Conservation (phyloP, 768 basidiomycete genomes). For the Boletellus sp. region DNA sequence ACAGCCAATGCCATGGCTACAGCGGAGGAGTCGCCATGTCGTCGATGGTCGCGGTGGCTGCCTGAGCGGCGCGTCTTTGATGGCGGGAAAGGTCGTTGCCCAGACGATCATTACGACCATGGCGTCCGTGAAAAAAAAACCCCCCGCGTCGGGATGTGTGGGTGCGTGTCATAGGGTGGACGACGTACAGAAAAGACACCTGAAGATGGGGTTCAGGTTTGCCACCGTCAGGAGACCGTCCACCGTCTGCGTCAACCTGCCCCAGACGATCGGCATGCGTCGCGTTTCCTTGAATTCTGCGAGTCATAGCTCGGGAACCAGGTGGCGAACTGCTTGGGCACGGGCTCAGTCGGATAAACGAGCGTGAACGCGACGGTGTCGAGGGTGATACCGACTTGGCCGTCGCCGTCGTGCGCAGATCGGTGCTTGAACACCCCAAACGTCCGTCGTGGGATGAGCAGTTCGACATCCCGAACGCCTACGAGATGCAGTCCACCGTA, state of each 20-base stretch:
- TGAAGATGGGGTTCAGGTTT: constrained; percentile 27
- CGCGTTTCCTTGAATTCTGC: no score
- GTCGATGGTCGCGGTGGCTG: constrained; percentile 6
- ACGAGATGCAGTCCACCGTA: no score
- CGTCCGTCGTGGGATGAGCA: constrained; percentile 23
- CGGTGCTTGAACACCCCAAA: constrained; percentile 30
- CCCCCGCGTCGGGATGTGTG: no score
- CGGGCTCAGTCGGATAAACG: constrained; percentile 29
- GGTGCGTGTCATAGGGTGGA: no score
- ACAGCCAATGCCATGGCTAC: constrained; percentile 45
- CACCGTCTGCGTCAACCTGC: constrained; percentile 30
- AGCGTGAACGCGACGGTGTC: constrained; percentile 31
- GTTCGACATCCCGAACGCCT: constrained; percentile 33
- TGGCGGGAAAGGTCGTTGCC: constrained; percentile 32
- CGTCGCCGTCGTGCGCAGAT: constrained; percentile 10
- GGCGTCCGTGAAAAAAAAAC: constrained; percentile 19
- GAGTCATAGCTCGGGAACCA: constrained; percentile 36
- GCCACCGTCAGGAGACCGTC: constrained; percentile 32
- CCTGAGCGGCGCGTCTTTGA: constrained; percentile 25
- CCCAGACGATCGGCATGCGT: no score
- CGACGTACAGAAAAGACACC: constrained; percentile 21
- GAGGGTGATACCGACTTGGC: constrained; percentile 25
- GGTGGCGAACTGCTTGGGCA: background rate
- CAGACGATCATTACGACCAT: constrained; percentile 25
- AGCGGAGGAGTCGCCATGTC: constrained; percentile 41